A percentile compares a stretch with the other conserved stretches of the same genome.
These are phyloP conservation scores for Microbotryum scabiosae DNA, from an alignment of 1,284 basidiomycete genomes.

Conservation along the genomic window DNA sequence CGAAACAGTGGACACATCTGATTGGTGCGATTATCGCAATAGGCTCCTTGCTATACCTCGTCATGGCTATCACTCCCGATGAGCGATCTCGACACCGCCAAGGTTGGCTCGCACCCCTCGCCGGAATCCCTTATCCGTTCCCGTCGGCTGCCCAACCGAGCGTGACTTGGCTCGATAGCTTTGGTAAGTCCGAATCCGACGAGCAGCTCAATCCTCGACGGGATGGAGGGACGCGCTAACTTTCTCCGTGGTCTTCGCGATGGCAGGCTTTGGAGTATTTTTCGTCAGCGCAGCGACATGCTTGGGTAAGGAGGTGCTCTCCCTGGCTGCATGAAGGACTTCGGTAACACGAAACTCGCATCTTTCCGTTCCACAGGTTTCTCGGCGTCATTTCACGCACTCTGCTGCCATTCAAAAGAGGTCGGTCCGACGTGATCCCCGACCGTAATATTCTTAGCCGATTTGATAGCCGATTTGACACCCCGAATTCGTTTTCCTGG, in stretches of 20 bases:
- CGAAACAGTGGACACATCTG: slow-evolving; percentile 25
- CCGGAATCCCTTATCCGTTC: slow-evolving; percentile 13
- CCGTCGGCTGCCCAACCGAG: slow-evolving; percentile 15
- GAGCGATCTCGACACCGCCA: not conserved
- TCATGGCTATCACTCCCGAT: slow-evolving; percentile 3
- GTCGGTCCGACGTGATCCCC: not conserved
- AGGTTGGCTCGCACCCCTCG: slow-evolving; percentile 17
- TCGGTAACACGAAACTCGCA: not conserved
- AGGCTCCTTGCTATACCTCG: slow-evolving; percentile 2
- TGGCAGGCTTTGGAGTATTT: slow-evolving; percentile 26
- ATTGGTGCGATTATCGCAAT: slow-evolving; percentile 15
- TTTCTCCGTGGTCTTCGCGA: not conserved
- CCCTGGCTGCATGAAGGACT: not conserved
- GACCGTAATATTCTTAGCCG: no score
- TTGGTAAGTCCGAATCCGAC: no score
- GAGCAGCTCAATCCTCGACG: no score
- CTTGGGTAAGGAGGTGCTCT: slow-evolving; percentile 14
- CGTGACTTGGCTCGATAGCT: slow-evolving; percentile 13
- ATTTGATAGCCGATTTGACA: no score
- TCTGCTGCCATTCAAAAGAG: slow-evolving; percentile 24
- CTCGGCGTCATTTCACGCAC: slow-evolving; percentile 30
- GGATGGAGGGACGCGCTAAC: no score
- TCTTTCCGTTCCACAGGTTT: slow-evolving; percentile 8
- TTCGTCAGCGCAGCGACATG: slow-evolving; percentile 26
- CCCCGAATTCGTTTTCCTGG: not conserved